Conservation (phyloP, 495 filamentous ascomycete species). For the Aspergillus haitiensis region DNA sequence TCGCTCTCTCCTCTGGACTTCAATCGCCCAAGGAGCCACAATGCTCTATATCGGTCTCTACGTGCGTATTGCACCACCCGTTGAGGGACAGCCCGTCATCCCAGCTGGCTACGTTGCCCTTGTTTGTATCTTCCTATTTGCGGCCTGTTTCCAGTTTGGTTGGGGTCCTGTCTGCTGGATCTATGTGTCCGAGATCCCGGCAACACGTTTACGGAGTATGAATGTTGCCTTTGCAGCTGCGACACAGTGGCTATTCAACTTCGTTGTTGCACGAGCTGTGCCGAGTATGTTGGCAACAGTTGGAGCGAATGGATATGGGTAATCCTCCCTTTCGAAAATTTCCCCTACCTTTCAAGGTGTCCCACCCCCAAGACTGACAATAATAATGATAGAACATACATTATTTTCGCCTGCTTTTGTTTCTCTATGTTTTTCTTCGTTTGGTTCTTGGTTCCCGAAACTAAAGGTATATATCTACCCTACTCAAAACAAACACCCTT, state of each 20-base stretch:
- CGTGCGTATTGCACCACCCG: conserved; percentile 66
- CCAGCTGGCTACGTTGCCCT: conserved; percentile 49
- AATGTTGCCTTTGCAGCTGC: conserved; percentile 70
- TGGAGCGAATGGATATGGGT: conserved; percentile 61
- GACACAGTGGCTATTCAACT: conserved; percentile 48
- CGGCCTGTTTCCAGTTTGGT: conserved; percentile 44
- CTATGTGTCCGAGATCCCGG: conserved; percentile 64
- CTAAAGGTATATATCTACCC: conserved; percentile 53
- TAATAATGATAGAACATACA: conserved; percentile 46
- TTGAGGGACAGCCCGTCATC: conserved; percentile 49
- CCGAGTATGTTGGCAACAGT: conserved; percentile 54
- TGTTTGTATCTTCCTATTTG: conserved; percentile 57
- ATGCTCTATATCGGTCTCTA: conserved; percentile 86
- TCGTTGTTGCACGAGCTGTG: conserved; percentile 43
- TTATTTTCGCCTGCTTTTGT: conserved; percentile 57
- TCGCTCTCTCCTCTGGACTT: conserved; percentile 71
- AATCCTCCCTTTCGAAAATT: conserved; percentile 11
- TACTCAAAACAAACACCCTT: not conserved
- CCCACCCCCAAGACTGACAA: conserved; percentile 13
- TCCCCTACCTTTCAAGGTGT: conserved; percentile 16
- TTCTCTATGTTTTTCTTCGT: conserved; percentile 66
- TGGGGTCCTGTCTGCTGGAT: conserved; percentile 53
- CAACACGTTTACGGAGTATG: conserved; percentile 66
- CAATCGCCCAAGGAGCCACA: conserved; percentile 64
- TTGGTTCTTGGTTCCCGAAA: conserved; percentile 73